Conservation (phyloP, 108 stramenopile species). For the Nitzschia sp. region DNA sequence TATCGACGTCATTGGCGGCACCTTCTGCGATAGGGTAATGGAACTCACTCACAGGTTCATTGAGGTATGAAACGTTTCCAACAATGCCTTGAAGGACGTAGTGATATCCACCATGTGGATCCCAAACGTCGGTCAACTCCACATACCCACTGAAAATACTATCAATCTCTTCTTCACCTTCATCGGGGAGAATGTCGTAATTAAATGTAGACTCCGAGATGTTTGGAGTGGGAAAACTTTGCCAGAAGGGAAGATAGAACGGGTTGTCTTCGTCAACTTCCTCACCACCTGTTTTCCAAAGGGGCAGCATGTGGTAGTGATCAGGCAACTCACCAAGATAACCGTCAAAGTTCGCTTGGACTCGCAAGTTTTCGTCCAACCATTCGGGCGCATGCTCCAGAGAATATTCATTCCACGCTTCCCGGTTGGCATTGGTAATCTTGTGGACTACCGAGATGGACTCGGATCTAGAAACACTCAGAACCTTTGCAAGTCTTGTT, state of each 20-base stretch:
- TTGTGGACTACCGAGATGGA: slow-evolving; percentile 36
- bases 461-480: slow-evolving; percentile 25
- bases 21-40: slow-evolving; percentile 46
- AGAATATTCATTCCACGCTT: slow-evolving; percentile 44
- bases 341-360: neutral
- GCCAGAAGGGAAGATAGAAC: no score
- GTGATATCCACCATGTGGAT: no score
- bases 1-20: slow-evolving; percentile 11
- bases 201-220: no score
- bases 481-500: slow-evolving; percentile 27
- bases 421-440: slow-evolving; percentile 11
- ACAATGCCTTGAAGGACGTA: slow-evolving; percentile 1
- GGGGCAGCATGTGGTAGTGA: no score
- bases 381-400: slow-evolving; percentile 19
- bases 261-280: no score
- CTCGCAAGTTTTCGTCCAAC: slow-evolving; percentile 20
- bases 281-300: no score
- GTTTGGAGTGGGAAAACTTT: no score
- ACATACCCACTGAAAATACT: no score
- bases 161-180: no score
- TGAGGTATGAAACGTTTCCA: slow-evolving; percentile 30
- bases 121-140: no score
- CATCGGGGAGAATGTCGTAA: no score
- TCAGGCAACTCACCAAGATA: no score
- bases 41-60: slow-evolving; percentile 31